Conservation (phyloP, 139 green algal genomes). For the Zygnema cylindricum region DNA sequence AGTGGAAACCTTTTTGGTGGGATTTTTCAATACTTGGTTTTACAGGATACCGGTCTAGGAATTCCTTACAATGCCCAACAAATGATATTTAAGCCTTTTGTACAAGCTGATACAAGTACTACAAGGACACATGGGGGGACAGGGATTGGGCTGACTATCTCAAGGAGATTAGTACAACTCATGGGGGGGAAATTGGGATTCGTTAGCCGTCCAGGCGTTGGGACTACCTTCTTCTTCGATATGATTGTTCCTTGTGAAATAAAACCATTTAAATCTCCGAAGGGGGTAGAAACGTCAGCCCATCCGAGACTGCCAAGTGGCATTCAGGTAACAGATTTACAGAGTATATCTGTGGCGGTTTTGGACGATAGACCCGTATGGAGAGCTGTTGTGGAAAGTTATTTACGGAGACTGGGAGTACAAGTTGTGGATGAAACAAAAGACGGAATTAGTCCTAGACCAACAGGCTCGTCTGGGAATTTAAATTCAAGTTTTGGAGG, state of each 20-base stretch:
- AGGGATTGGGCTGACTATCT: constrained; percentile 41
- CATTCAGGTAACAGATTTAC: not conserved
- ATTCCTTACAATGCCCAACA: constrained; percentile 21
- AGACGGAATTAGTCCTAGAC: not conserved
- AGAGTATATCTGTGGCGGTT: constrained; percentile 6
- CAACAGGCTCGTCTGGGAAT: not conserved
- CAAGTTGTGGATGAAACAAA: constrained; percentile 5
- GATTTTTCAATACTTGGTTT: too few species aligned
- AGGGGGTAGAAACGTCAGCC: not conserved
- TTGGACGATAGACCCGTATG: constrained; percentile 44
- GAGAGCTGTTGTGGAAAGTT: constrained; percentile 30
- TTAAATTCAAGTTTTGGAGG: too few species aligned
- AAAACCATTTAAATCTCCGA: not conserved
- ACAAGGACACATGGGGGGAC: constrained; percentile 46
- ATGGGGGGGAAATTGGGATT: constrained; percentile 50
- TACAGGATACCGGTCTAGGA: constrained; percentile 21
- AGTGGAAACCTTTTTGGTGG: too few species aligned
- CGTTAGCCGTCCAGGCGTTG: constrained; percentile 23
- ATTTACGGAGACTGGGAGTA: constrained; percentile 41
- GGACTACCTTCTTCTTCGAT: constrained; percentile 61
- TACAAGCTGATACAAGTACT: constrained; percentile 51
- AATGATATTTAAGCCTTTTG: constrained; percentile 49
- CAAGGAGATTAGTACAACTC: constrained; percentile 35
- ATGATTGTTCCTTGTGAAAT: constrained; percentile 12
- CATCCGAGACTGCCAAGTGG: not conserved